Conservation (phyloP, 768 basidiomycete genomes). For the Pluteus cervinus region DNA sequence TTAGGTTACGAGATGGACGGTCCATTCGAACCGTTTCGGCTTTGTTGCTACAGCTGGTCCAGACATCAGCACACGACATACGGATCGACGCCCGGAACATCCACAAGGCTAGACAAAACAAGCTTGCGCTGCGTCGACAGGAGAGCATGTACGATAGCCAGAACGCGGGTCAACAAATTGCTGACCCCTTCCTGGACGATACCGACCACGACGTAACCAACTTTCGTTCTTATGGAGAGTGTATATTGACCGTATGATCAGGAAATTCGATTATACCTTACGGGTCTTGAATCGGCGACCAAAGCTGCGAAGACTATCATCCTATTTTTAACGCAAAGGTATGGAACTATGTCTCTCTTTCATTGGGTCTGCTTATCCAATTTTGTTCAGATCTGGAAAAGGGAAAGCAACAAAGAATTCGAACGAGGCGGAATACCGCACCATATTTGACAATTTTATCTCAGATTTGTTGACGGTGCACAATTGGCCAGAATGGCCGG, state of each 20-base stretch:
- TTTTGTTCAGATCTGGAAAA: constrained; percentile 63
- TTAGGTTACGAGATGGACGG: constrained; percentile 83
- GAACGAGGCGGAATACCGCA: constrained; percentile 90
- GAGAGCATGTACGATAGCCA: constrained; percentile 51
- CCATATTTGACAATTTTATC: constrained; percentile 88
- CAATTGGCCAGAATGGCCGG: constrained; percentile 98
- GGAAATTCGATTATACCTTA: constrained; percentile 68
- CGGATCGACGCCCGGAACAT: constrained; percentile 59
- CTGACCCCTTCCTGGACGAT: constrained; percentile 58
- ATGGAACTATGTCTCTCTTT: constrained; percentile 3
- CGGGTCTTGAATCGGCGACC: constrained; percentile 74
- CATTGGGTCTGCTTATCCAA: not conserved
- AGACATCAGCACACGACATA: constrained; percentile 90
- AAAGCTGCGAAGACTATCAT: constrained; percentile 84
- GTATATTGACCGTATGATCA: constrained; percentile 16
- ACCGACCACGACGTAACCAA: constrained; percentile 53
- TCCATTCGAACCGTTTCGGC: constrained; percentile 94
- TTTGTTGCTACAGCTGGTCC: constrained; percentile 90
- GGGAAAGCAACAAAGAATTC: constrained; percentile 85
- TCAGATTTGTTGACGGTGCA: constrained; percentile 83
- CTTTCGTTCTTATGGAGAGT: no score
- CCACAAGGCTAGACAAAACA: constrained; percentile 56
- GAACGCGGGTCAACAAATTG: constrained; percentile 15
- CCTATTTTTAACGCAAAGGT: constrained; percentile 68
- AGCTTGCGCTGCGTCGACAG: constrained; percentile 53